phyloP scores from a whole-genome alignment of 2,329 filamentous ascomycete species.

The Ophiostoma quercus region DNA sequence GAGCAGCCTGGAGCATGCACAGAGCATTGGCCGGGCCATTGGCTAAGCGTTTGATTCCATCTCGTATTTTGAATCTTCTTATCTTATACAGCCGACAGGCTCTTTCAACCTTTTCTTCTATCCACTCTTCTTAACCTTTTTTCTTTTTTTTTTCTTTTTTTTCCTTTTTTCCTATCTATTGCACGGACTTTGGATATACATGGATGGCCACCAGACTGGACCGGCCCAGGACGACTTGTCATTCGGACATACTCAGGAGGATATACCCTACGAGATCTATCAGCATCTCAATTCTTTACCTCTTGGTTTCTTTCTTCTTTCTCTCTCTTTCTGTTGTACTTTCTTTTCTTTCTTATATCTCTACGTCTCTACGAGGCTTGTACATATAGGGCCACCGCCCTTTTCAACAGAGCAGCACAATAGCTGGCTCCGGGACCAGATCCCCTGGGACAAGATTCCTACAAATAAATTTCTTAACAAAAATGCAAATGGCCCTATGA shows the following conservation, averaged over 20 bases:
- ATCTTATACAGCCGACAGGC: background rate
- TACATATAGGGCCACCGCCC: background rate
- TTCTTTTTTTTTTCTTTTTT: background rate
- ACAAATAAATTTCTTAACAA: background rate
- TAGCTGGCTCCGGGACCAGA: background rate
- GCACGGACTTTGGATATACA: background rate
- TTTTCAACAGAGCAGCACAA: background rate
- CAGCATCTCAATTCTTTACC: background rate
- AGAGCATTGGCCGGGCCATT: conserved; percentile 18
- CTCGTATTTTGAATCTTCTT: background rate
- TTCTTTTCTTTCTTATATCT: background rate
- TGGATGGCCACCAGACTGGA: conserved; percentile 7
- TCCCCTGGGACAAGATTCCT: background rate
- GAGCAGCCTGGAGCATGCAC: conserved; percentile 12
- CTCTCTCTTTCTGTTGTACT: background rate
- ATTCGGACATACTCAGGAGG: conserved; percentile 1
- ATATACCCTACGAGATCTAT: conserved; percentile 16
- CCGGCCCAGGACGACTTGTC: conserved; percentile 9
- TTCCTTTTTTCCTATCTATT: background rate
- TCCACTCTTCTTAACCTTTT: background rate
- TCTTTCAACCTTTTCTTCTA: background rate
- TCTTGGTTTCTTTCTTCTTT: background rate
- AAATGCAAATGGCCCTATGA: background rate
- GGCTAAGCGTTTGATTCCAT: conserved; percentile 2
- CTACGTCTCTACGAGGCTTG: background rate